Percentiles rank a stretch among this genome's conserved stretches.
phyloP scores from a whole-genome alignment of 352 stramenopile genomes.

The Albugo laibachii region DNA sequence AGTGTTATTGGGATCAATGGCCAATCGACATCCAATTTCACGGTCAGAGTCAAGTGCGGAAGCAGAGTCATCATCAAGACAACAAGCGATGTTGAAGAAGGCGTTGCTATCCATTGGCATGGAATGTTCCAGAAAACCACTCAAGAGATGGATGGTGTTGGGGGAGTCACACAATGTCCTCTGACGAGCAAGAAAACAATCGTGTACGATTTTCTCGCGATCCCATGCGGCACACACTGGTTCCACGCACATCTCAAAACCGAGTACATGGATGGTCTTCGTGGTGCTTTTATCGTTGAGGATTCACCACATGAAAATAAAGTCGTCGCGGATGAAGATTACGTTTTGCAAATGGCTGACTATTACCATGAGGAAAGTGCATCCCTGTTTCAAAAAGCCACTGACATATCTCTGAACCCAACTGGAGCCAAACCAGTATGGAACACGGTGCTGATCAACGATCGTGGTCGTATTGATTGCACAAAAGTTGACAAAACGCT shows the following conservation, averaged over 20 bases:
- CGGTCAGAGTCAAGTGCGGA: slow-evolving; percentile 13
- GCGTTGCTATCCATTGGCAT: slow-evolving; percentile 7
- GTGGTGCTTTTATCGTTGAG: slow-evolving; percentile 15
- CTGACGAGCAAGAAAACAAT: slow-evolving; percentile 1
- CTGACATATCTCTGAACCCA: too few species aligned
- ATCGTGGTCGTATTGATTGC: slow-evolving; percentile 19
- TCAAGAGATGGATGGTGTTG: background rate
- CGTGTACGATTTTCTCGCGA: background rate
- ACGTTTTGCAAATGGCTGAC: slow-evolving; percentile 13
- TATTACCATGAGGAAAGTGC: slow-evolving; percentile 11
- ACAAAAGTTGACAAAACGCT: slow-evolving; percentile 4
- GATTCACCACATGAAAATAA: slow-evolving; percentile 4
- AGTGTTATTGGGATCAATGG: slow-evolving; percentile 18
- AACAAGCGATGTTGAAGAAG: slow-evolving; percentile 10
- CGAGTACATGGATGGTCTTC: slow-evolving; percentile 17
- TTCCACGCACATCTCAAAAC: slow-evolving; percentile 15
- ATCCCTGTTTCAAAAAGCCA: background rate
- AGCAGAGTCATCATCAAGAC: slow-evolving; percentile 13
- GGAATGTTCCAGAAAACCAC: slow-evolving; percentile 5
- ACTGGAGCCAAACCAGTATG: slow-evolving; percentile 6
- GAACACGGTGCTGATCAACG: slow-evolving; percentile 20
- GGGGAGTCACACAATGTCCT: background rate
- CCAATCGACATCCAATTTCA: slow-evolving; percentile 8
- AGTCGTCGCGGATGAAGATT: slow-evolving; percentile 10
- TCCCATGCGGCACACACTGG: slow-evolving; percentile 11